Evolutionary conservation across 768 basidiomycete genomes (phyloP), one percentile per base, ranked within the genome.

Genomic region (Lactarius sp.): DNA sequence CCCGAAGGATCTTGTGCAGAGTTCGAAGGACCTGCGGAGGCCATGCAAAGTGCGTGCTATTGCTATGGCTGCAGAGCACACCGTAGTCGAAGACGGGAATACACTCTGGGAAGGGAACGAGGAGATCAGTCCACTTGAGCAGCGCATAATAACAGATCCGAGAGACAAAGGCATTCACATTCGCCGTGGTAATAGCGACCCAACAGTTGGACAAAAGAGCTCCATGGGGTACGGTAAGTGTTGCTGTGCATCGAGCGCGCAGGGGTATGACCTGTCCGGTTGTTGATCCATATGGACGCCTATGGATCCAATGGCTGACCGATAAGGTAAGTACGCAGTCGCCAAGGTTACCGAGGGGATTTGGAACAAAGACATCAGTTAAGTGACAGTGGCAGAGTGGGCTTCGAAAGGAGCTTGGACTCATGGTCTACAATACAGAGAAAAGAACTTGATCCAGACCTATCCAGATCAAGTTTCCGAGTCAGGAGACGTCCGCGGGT

Each of bases 211-310:
- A 54, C 60, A 49, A 56, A 56, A 56, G 47, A 16, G 18, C 53
- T 37, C 18, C n/a, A 18, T 31, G 31, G 12, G 36, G 22, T 52
- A 47, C 39, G 42, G 22, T 18, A 12, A 31, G 41, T 18, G n/a
- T 36, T 5, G 18, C 18, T 22, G 37, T 42, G 44, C 37, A 55
- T 59, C 52, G 33, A 50, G 52, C 52, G 52, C 52, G 46, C 58
- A 59, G 52, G 51, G 51, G 31, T 37, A 49, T 18, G 20, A 36
- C 20, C 42, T 34, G 27, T 54, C 51, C 1, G 39, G 39, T 16
- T 54, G 47, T 59, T 51, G 52, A 44, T 59, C 52, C 52, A 36
- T 55, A 44, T 50, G 39, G 62, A 54, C 47, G 33, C 37, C 14
- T 42, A 49, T 50, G 36, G 39, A 52, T 58, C 56, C 36, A 22